phyloP scores from a whole-genome alignment of 305 asterid genomes.

The Caryopteris hybrid region DNA sequence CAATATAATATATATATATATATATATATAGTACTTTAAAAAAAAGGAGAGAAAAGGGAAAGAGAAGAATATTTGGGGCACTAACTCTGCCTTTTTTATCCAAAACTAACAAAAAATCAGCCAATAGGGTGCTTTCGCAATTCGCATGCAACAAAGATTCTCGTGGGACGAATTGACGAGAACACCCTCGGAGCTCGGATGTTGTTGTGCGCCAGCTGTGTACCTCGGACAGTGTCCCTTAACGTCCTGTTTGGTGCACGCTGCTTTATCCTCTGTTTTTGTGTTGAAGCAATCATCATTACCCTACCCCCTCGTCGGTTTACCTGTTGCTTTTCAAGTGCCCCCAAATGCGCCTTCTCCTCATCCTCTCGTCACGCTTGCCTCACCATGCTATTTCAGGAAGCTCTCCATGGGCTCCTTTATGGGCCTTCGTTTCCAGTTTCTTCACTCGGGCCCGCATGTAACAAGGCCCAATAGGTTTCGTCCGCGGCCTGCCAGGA shows the following conservation, averaged over 20 bases:
- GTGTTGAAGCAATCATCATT: conserved; percentile 44
- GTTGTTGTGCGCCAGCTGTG: conserved; percentile 27
- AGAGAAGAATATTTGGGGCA: background rate
- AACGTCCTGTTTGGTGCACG: conserved; percentile 33
- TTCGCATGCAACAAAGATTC: conserved; percentile 32
- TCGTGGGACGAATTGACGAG: background rate
- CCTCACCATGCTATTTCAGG: too few relatives aligned
- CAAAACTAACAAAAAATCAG: background rate
- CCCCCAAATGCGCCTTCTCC: conserved; percentile 21
- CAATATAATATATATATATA: background rate
- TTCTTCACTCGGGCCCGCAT: too few relatives aligned
- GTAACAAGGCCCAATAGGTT: too few relatives aligned
- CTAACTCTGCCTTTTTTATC: background rate
- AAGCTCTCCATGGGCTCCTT: too few relatives aligned
- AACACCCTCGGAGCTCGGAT: conserved; percentile 10
- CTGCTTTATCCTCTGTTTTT: conserved; percentile 27
- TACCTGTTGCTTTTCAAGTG: background rate
- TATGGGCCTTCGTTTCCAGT: too few relatives aligned
- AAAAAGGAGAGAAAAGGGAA: background rate
- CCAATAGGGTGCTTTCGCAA: background rate
- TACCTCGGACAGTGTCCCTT: conserved; percentile 13
- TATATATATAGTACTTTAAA: background rate
- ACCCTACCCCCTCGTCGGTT: conserved; percentile 2
- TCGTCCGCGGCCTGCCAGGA: too few relatives aligned
- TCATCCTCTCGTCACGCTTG: background rate